Base-by-base conservation (phyloP, 345 rosid species). In the Eucalyptus coolabah region DNA sequence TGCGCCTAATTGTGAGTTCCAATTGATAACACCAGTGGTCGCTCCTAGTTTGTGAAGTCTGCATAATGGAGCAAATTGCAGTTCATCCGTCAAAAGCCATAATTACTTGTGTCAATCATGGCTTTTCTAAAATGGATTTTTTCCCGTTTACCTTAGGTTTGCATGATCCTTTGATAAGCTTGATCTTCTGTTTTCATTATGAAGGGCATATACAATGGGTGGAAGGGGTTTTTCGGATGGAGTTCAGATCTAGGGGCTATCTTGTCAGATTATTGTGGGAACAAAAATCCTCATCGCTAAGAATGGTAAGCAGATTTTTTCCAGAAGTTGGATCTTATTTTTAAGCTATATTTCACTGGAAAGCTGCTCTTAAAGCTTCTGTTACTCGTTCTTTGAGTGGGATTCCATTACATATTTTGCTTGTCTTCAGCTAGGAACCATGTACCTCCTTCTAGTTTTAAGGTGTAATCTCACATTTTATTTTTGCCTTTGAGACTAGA, bases 151-250 rank as follows among this genome's bases (percentile, higher is more conserved):
- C 19, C 53, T 50, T 2, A 50, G 19, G 18, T 16, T 50, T 50
- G 53, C 53, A 50, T 50, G 53, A 50, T 50, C 53, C 0, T 50
- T 50, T 37, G 87, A 28, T 80, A 49, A 54, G 50, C 32, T 83
- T 28, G 88, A 86, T 83, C 90, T 51, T 47, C 17, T 81, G 24
- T 88, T 82, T 34, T 14, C 69, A 60, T 28, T 60, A 49, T 91
- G 90, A 89, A 98, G 99, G 95, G 95, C 90, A 89, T 95, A 91
- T 97, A 98, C 93, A 95, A 95, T 89, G 98, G 95, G 91, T 96
- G 97, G 99, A 96, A 95, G 50, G 91, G 97, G 96, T 88, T 98
- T 86, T 93, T 95, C 87, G 96, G 96, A 88, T 94, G 97, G 94
- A 90, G 96, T 81, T 94, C 94, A 89, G 96, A 95, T 91, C 59